These are phyloP conservation scores for Knoxia roxburghii DNA, from an alignment of 257 asterid genomes.

Conservation along the genomic window DNA sequence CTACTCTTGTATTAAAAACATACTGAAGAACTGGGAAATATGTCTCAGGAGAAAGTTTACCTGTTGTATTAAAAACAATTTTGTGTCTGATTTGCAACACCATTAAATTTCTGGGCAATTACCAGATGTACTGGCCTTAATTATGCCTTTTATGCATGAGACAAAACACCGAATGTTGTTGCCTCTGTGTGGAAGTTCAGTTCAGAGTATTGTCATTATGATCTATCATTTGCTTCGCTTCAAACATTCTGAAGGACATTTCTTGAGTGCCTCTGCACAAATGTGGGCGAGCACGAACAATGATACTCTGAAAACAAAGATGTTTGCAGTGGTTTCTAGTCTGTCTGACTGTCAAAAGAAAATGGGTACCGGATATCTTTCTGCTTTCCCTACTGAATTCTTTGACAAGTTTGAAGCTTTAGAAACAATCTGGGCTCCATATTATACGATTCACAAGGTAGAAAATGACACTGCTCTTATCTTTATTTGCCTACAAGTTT, in stretches of 20 bases:
- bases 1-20: background rate
- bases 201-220: too few relatives aligned
- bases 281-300: slow-evolving; percentile 92
- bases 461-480: background rate
- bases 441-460: slow-evolving; percentile 93
- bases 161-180: background rate
- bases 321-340: slow-evolving; percentile 55
- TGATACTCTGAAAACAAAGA: slow-evolving; percentile 47
- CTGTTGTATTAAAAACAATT: background rate
- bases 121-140: background rate
- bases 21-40: background rate
- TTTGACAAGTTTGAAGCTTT: slow-evolving; percentile 78
- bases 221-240: background rate
- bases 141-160: background rate
- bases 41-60: background rate
- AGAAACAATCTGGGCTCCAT: slow-evolving; percentile 80
- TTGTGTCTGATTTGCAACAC: background rate
- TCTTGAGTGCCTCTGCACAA: slow-evolving; percentile 80
- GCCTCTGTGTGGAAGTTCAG: background rate
- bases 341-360: slow-evolving; percentile 64
- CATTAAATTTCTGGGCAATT: background rate
- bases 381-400: slow-evolving; percentile 71
- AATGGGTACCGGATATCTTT: slow-evolving; percentile 78
- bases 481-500: background rate
- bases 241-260: slow-evolving; percentile 56